Evolutionary conservation across 108 stramenopile species (phyloP), one percentile per base, ranked within the genome.

Genomic region (Epithemia pelagica): DNA sequence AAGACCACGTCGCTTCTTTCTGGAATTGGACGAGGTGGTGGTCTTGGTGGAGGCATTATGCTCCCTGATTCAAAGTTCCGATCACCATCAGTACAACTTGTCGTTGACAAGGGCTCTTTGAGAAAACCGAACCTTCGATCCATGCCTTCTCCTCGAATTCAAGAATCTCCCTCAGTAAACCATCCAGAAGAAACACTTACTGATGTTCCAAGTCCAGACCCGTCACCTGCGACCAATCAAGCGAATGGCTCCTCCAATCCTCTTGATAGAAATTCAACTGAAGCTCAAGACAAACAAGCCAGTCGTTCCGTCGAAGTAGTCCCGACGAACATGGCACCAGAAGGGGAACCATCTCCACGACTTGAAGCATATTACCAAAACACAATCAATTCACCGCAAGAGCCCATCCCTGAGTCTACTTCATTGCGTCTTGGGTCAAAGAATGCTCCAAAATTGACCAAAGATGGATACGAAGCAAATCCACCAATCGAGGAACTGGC

Each of bases 401-500:
- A 46, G 37, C 37, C 37, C 15, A 10, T 15, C 10, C 37, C 37
- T 5, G 37, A 46, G 15, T 10, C 37, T 46, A 15, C 37, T 46
- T 5, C 10, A 46, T 46, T 46, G 10, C 5, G 15, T 5, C 5
- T 46, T 5, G 15, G 10, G 5, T 46, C 37, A 10, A 46, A 46
- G 15, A 5, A 46, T 15, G 37, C 37, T 15, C 37, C 37, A 46
- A 46, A 55, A 53, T 78, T 97, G 52, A 86, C 86, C 18, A 92
- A 89, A 59, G 53, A 68, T 31, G 95, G 94, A 19, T 97, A 96
- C 76, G 54, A n/a, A 27, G 80, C 86, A n/a, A 78, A 62, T 51
- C 96, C 96, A 37, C 65, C 88, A 0, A 69, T 92, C 25, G 69
- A 68, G 23, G 78, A 70, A 21, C 71, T 97, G 26, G 54, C 69